Conservation (phyloP, 768 basidiomycete genomes). For the Lactifluus piperatus region DNA sequence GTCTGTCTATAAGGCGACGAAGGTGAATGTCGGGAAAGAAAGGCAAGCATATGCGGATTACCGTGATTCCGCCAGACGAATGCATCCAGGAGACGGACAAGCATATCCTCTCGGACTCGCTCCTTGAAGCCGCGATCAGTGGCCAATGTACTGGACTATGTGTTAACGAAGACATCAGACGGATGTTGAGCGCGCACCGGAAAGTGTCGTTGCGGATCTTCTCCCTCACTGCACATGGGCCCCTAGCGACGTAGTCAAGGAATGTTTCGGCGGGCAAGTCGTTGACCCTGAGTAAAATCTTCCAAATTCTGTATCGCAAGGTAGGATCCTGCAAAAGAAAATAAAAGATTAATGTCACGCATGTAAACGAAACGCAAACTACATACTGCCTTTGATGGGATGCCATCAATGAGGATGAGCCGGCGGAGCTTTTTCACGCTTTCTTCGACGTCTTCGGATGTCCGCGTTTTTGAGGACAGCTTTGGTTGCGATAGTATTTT, state of each 20-base stretch:
- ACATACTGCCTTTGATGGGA: slow-evolving; percentile 67
- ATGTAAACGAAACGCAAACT: not conserved
- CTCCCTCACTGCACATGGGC: slow-evolving; percentile 80
- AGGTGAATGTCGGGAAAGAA: not conserved
- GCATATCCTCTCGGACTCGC: slow-evolving; percentile 93
- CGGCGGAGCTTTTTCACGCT: slow-evolving; percentile 78
- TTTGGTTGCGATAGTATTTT: slow-evolving; percentile 72
- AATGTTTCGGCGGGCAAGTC: slow-evolving; percentile 70
- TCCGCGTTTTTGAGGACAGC: slow-evolving; percentile 51
- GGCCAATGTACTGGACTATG: slow-evolving; percentile 62
- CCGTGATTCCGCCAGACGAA: slow-evolving; percentile 96
- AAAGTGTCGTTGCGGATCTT: slow-evolving; percentile 98
- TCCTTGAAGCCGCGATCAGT: slow-evolving; percentile 98
- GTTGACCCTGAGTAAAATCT: slow-evolving; percentile 78
- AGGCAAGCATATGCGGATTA: slow-evolving; percentile 26
- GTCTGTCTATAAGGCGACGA: slow-evolving; percentile 43
- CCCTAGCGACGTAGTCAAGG: slow-evolving; percentile 68
- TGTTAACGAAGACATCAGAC: not conserved
- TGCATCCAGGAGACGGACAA: slow-evolving; percentile 91
- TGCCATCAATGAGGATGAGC: slow-evolving; percentile 84
- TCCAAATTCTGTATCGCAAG: slow-evolving; percentile 91
- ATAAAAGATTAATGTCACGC: not conserved
- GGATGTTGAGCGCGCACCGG: slow-evolving; percentile 39
- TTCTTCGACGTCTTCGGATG: slow-evolving; percentile 64
- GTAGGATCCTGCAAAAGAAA: slow-evolving; percentile 51